phyloP scores from a whole-genome alignment of 2,329 filamentous ascomycete species.

The Colletotrichum incanum region DNA sequence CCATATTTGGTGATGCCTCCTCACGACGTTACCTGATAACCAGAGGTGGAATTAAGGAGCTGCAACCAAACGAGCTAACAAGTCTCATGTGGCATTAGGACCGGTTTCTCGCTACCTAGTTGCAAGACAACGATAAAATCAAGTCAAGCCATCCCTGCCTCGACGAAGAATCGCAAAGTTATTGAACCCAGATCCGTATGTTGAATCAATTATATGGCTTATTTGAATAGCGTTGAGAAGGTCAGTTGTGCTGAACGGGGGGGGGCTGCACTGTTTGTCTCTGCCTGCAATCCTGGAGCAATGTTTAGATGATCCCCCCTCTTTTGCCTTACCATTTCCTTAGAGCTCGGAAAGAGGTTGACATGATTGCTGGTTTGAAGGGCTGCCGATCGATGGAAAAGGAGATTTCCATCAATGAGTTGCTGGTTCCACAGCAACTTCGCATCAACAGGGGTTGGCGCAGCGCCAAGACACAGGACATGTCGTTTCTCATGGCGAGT shows the following conservation, averaged over 20 bases:
- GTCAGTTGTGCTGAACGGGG: no score
- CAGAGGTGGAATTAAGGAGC: background rate
- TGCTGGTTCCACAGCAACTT: conserved; percentile 20
- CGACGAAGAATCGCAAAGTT: background rate
- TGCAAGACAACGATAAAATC: no score
- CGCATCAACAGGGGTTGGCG: conserved; percentile 13
- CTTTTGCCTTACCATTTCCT: background rate
- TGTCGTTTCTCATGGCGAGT: conserved; percentile 5
- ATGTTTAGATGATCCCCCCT: background rate
- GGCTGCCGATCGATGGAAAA: conserved; percentile 24
- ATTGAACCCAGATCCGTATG: background rate
- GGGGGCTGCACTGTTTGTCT: no score
- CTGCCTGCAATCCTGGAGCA: background rate
- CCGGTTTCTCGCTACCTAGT: no score
- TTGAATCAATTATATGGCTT: background rate
- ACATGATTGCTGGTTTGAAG: background rate
- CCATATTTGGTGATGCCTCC: conserved; percentile 6
- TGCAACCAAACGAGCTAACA: background rate
- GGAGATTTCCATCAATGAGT: conserved; percentile 39
- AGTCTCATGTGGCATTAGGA: background rate
- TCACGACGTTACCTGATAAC: background rate
- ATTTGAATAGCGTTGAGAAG: background rate
- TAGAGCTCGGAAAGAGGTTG: background rate
- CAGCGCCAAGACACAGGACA: conserved; percentile 35
- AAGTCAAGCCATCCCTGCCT: background rate